Conservation (phyloP, 108 stramenopile species). For the Skeletonema tropicum region DNA sequence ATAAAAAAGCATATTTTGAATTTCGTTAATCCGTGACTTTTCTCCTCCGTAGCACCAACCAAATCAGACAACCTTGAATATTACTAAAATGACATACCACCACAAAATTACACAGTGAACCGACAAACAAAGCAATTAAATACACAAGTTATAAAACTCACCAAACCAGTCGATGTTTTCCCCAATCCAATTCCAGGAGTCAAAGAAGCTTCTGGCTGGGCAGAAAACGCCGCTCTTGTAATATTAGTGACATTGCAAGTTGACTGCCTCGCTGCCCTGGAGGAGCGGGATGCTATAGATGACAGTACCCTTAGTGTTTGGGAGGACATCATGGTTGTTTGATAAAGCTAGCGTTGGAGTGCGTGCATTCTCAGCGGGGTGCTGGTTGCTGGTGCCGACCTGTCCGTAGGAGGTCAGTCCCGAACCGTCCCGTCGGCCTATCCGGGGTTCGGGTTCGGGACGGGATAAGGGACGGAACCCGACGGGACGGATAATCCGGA, state of each 20-base stretch:
- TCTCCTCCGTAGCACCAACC: not conserved
- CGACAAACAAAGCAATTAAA: not conserved
- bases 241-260: conserved; percentile 1
- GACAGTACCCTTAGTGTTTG: conserved; percentile 18
- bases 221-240: conserved; percentile 21
- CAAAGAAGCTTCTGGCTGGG: conserved; percentile 25
- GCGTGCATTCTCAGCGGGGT: no score
- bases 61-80: no score
- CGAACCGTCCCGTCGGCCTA: no score
- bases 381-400: no score
- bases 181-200: conserved; percentile 81
- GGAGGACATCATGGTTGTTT: conserved; percentile 40
- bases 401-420: no score
- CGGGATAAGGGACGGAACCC: no score
- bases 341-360: no score
- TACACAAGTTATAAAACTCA: conserved; percentile 43
- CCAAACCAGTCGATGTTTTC: conserved; percentile 91
- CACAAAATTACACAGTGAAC: not conserved
- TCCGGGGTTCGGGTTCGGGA: no score
- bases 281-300: conserved; percentile 7
- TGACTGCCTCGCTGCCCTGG: conserved; percentile 1
- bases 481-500: no score
- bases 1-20: not conserved
- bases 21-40: not conserved
- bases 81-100: not conserved